Percentiles rank a stretch among this genome's conserved stretches.
Evolutionary conservation across 2,329 filamentous ascomycete genomes (phyloP).

Genomic region (Fusarium bactridioides): DNA sequence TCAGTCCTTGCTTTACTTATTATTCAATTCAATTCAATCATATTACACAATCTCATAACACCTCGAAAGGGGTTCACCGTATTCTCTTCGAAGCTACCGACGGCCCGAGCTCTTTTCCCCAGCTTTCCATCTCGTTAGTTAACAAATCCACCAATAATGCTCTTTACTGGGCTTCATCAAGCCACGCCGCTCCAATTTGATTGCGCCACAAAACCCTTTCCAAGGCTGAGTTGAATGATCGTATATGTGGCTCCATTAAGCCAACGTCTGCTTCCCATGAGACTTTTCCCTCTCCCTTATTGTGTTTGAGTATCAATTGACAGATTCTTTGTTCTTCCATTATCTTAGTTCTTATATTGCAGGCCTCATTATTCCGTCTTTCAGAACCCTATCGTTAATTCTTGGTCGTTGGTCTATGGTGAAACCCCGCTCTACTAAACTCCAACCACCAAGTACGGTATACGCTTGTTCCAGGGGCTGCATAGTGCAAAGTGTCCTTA

Average conservation of each 20-base stretch:
- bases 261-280: conserved; percentile 11
- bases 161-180: background rate
- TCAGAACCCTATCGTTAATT: background rate
- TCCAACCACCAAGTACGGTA: conserved; percentile 3
- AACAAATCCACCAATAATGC: conserved; percentile 21
- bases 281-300: conserved; percentile 3
- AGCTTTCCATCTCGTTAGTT: background rate
- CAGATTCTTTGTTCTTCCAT: background rate
- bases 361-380: background rate
- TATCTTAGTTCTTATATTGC: background rate
- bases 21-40: background rate
- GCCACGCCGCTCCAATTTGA: background rate
- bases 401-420: background rate
- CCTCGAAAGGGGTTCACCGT: conserved; percentile 11
- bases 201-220: conserved; percentile 16
- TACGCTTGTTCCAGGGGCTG: conserved; percentile 27
- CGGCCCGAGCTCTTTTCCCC: conserved; percentile 27
- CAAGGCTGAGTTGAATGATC: conserved; percentile 27
- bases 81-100: conserved; percentile 9
- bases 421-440: conserved; percentile 5
- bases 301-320: background rate
- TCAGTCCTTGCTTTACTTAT: background rate
- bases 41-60: background rate
- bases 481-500: conserved; percentile 43
- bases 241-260: conserved; percentile 30